A percentile compares a stretch with the other conserved stretches of the same genome.
phyloP scores from a whole-genome alignment of 176 grass and related monocot genomes.

The Stipa capillata region DNA sequence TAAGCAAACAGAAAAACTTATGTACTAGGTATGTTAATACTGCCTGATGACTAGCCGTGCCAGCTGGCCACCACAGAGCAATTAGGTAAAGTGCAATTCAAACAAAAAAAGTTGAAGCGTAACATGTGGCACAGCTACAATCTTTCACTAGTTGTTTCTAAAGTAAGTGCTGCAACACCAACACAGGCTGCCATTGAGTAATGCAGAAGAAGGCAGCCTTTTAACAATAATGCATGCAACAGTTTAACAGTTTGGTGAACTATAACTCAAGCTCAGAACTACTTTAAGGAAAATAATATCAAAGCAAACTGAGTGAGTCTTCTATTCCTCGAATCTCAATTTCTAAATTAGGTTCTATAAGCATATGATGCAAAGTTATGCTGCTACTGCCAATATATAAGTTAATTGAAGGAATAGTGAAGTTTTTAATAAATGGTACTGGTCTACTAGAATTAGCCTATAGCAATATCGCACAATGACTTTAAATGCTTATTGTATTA shows the following conservation, averaged over 20 bases:
- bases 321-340: neutral
- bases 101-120: neutral
- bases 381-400: neutral
- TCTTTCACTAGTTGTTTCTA: neutral
- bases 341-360: neutral
- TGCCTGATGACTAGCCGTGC: neutral
- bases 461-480: too few species aligned
- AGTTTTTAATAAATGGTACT: neutral
- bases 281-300: too few species aligned
- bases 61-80: neutral
- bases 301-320: neutral
- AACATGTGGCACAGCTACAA: neutral
- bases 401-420: neutral
- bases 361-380: neutral
- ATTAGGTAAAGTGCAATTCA: conserved; percentile 10
- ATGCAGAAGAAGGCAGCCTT: neutral
- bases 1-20: conserved; percentile 1
- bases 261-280: neutral
- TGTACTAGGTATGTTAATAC: neutral
- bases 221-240: neutral
- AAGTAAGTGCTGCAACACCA: conserved; percentile 2
- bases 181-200: neutral
- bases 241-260: neutral
- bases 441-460: neutral
- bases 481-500: too few species aligned